These are phyloP conservation scores for Stentor roeselii DNA, from an alignment of 73 alveolate genomes.

Conservation along the genomic window DNA sequence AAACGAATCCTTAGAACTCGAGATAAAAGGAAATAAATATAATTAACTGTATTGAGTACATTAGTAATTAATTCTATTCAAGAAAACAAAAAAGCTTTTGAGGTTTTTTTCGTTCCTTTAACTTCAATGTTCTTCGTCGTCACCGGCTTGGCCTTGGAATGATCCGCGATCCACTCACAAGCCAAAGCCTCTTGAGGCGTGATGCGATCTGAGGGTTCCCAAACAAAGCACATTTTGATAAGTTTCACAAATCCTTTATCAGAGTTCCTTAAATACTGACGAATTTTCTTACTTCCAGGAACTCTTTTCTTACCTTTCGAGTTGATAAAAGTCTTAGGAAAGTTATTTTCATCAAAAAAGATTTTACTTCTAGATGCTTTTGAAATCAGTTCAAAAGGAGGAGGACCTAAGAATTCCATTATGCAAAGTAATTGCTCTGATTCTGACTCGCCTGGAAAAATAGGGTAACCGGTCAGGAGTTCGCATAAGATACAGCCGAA, in stretches of 20 bases:
- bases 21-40: not conserved
- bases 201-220: slow-evolving; percentile 79
- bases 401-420: slow-evolving; percentile 18
- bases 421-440: slow-evolving; percentile 31
- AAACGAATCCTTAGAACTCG: not conserved
- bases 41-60: too few species aligned
- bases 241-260: slow-evolving; percentile 35
- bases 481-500: slow-evolving; percentile 68
- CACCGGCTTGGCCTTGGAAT: not conserved
- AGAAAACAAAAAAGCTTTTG: too few species aligned
- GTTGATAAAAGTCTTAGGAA: not conserved
- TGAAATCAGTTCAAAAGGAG: not conserved
- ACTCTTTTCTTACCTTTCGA: slow-evolving; percentile 28
- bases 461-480: slow-evolving; percentile 29
- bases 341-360: slow-evolving; percentile 13
- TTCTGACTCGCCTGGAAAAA: slow-evolving; percentile 40
- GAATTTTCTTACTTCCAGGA: slow-evolving; percentile 24
- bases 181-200: slow-evolving; percentile 65
- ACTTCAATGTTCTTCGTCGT: too few species aligned
- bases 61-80: too few species aligned
- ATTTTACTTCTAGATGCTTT: slow-evolving; percentile 11
- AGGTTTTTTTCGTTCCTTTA: too few species aligned
- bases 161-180: slow-evolving; percentile 29
- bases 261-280: not conserved
- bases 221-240: slow-evolving; percentile 59